phyloP scores from a whole-genome alignment of 257 asterid species.

The Thymus quinquecostatus region DNA sequence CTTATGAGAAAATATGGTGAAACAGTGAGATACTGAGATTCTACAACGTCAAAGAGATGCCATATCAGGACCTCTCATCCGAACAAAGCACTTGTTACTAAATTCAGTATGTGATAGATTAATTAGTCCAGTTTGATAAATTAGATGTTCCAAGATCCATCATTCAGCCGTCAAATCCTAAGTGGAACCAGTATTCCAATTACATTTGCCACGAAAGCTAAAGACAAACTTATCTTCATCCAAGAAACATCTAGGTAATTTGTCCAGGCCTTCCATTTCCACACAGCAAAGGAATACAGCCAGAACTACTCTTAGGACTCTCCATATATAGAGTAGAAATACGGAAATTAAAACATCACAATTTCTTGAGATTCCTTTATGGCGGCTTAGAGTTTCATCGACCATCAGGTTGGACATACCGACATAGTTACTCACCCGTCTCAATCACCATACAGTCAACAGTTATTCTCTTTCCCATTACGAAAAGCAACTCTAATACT shows the following conservation, averaged over 20 bases:
- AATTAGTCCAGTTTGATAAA: background rate
- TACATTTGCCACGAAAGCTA: slow-evolving; percentile 7
- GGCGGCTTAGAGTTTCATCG: slow-evolving; percentile 23
- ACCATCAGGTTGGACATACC: slow-evolving; percentile 1
- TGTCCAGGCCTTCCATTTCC: slow-evolving; percentile 23
- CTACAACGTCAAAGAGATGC: slow-evolving; percentile 11
- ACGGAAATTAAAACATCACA: slow-evolving; percentile 2
- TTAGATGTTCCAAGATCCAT: background rate
- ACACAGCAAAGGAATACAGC: slow-evolving; percentile 15
- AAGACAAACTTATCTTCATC: slow-evolving; percentile 2
- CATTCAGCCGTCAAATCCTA: background rate
- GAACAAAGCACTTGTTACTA: background rate
- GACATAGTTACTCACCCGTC: slow-evolving; percentile 9
- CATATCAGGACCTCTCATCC: background rate
- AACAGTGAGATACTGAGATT: background rate
- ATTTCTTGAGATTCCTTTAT: slow-evolving; percentile 24
- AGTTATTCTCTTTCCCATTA: slow-evolving; percentile 24
- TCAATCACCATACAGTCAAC: slow-evolving; percentile 21
- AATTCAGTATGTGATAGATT: slow-evolving; percentile 7
- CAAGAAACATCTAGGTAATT: slow-evolving; percentile 33
- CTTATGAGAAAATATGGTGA: background rate
- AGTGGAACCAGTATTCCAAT: background rate
- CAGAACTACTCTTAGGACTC: slow-evolving; percentile 16
- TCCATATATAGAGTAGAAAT: slow-evolving; percentile 14
- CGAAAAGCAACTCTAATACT: slow-evolving; percentile 2